Evolutionary conservation across 2,329 filamentous ascomycete genomes (phyloP), one percentile per base, ranked within the genome.

Genomic region (Cladophialophora chaetospira): DNA sequence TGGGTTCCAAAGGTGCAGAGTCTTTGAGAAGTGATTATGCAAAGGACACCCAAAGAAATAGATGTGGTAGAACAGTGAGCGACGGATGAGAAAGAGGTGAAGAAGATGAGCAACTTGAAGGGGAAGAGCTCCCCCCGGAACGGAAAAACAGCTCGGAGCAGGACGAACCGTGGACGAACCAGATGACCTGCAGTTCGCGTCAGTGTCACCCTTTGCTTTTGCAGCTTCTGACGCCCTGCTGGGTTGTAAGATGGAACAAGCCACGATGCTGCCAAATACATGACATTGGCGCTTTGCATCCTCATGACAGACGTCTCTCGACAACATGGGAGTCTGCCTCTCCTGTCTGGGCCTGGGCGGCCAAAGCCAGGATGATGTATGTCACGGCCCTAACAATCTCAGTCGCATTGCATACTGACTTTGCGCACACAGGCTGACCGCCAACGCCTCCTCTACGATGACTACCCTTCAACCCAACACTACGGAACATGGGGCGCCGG

Each of bases 241-340:
- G 15, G 15, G 36, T 15, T 40, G 17, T 21, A 19, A 15, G 17
- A 31, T 13, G 5, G 5, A 6, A 5, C 36, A 10, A 11, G 4
- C 5, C 36, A 21, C 15, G 8, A 40, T 40, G 36, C 36, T 5
- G 15, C 36, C 36, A 11, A 19, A 40, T 40, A 19, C 23, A 40
- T 40, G 36, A 40, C 36, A 40, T 9, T 17, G 36, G 36, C 36
- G 36, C 31, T 8, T 33, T 8, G 31, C 36, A 19, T 40, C 36
- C 48, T 42, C 35, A 51, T 51, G 48, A 28, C 48, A 51, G 31
- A 15, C 33, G 25, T 40, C 23, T 29, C 35, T n/a, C 35, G 35
- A 33, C 36, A 60, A 15, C 11, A 67, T 67, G 65, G 65, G 65
- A 44, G 60, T 53, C 45, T 66, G 64, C 53, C 58, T 65, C 48